Evolutionary conservation across 176 grass and related monocot genomes (phyloP), one percentile per base, ranked within the genome.

Genomic region (Elymus sibiricus): DNA sequence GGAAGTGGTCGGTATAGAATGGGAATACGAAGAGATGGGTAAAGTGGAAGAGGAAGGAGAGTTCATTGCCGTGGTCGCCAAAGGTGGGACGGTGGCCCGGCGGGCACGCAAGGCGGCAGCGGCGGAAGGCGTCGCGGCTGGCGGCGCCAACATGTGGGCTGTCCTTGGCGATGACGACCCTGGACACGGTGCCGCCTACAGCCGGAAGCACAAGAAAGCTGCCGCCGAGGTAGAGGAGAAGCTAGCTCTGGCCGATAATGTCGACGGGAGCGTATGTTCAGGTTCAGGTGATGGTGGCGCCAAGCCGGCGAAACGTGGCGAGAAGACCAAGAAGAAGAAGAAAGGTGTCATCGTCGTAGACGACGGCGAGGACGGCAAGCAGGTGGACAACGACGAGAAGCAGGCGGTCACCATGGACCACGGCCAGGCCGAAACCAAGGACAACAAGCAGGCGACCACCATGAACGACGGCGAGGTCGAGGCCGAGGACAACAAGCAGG

Each of bases 111-210:
- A 2, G 16, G 17, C 24, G 5, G 10, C 34, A 0, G 32, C 21
- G 4, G 32, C 1, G 17, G 66, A 70, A 19, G 79, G 62, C 19
- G 2, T 19, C 17, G 42, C 40, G 34, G 5, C 5, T 3, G 44
- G 12, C 16, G 77, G 64, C 13, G 19, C 11, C 25, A 80, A 80
- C 76, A 67, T 85, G 87, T 80, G 76, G 87, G 76, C 34, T 3
- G 9, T 44, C 15, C 80, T 83, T 27, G 4, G 7, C 51, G 28
- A 47, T 3, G 5, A 82, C 9, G 67, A 86, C n/a, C 66, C 76
- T 16, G 85, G 78, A 29, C 39, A 87, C 16, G 49, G 49, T 11
- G 15, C 17, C 26, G 26, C 11, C 73, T 1, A 16, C 47, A 0
- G 47, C 47, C 47, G 15, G 47, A 51, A 17, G 47, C 47, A 51